Percentiles rank a stretch among this genome's conserved stretches.
phyloP scores from a whole-genome alignment of 257 asterid species.

The Solanum paucissectum region DNA sequence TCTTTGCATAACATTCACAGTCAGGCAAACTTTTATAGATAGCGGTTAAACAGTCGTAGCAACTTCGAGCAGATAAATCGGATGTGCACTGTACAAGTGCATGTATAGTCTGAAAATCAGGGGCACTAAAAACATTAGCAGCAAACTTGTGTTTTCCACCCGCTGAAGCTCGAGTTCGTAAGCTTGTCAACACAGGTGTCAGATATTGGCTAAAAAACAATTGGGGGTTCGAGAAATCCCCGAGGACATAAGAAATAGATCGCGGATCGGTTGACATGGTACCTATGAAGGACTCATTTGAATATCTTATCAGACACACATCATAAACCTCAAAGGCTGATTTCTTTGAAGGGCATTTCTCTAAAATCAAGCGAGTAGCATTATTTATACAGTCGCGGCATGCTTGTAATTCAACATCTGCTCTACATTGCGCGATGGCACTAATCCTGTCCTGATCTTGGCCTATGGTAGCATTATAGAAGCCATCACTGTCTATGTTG shows the following conservation, averaged over 20 bases:
- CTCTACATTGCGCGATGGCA: slow-evolving; percentile 21
- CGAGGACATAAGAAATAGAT: background rate
- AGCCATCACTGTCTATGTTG: slow-evolving; percentile 4
- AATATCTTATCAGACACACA: slow-evolving; percentile 12
- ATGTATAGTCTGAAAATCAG: background rate
- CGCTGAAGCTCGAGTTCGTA: background rate
- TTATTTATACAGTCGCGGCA: slow-evolving; percentile 14
- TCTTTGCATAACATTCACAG: background rate
- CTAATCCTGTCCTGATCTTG: background rate
- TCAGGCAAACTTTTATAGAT: background rate
- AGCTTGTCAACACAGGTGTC: background rate
- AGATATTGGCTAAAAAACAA: background rate
- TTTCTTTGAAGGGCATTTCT: slow-evolving; percentile 1
- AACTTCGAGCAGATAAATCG: background rate
- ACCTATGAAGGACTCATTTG: slow-evolving; percentile 6
- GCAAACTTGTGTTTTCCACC: background rate
- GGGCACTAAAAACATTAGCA: background rate
- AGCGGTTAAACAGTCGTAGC: background rate
- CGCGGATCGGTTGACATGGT: background rate
- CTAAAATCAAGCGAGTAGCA: background rate
- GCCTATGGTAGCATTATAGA: slow-evolving; percentile 13
- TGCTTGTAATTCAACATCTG: slow-evolving; percentile 1
- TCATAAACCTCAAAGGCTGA: slow-evolving; percentile 8
- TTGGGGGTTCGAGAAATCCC: background rate
- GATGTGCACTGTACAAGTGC: background rate